Conservation (phyloP, 164 flowering plant species). For the Nelumbo lutea region DNA sequence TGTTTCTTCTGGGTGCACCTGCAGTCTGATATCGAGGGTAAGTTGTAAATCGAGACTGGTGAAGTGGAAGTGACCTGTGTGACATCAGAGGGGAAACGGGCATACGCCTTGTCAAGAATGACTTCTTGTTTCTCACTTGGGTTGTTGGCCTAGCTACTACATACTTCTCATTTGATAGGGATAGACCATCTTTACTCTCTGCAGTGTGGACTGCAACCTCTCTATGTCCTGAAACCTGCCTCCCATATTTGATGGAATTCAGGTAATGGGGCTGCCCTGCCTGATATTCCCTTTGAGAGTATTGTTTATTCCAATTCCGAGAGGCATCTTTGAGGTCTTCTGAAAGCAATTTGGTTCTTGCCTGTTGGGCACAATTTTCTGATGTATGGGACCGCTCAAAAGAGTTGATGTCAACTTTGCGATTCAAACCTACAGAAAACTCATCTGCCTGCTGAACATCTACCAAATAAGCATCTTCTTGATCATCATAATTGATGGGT, state of each 20-base stretch:
- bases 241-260: constrained; percentile 10
- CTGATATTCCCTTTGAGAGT: constrained; percentile 18
- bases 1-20: constrained; percentile 25
- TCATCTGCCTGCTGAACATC: constrained; percentile 28
- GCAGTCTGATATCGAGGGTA: constrained; percentile 35
- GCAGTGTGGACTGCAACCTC: neutral
- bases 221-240: neutral
- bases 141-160: neutral
- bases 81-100: constrained; percentile 20
- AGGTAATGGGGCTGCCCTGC: constrained; percentile 9
- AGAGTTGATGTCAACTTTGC: constrained; percentile 19
- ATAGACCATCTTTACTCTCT: neutral
- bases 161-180: constrained; percentile 6
- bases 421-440: constrained; percentile 16
- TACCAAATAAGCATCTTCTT: constrained; percentile 23
- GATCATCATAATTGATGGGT: constrained; percentile 25
- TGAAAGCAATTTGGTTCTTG: constrained; percentile 11
- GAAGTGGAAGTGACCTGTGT: constrained; percentile 40
- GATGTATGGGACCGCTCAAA: constrained; percentile 13
- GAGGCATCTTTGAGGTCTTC: constrained; percentile 26
- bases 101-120: constrained; percentile 1
- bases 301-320: constrained; percentile 21
- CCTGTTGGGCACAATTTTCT: constrained; percentile 12
- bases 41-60: constrained; percentile 41
- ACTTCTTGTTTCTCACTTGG: neutral